Percentiles rank a stretch among this genome's conserved stretches.
Evolutionary conservation across 208 protist genomes (phyloP).

Genomic region (Entamoeba histolytica): DNA sequence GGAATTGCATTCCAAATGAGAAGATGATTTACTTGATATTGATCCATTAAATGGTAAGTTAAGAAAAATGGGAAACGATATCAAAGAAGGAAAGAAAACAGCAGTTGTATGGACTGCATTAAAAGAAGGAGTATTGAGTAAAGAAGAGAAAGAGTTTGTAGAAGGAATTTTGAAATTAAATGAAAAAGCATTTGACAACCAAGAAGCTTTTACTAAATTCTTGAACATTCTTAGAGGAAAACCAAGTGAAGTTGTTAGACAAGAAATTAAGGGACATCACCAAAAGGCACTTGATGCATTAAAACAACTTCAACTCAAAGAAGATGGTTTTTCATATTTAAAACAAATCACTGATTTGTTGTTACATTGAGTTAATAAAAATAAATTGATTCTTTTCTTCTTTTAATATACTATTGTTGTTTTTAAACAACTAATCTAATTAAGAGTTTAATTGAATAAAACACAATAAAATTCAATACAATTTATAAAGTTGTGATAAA

Average conservation of each 20-base stretch:
- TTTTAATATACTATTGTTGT: too few relatives aligned
- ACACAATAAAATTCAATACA: too few relatives aligned
- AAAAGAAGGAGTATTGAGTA: background rate
- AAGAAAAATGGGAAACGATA: background rate
- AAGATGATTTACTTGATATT: background rate
- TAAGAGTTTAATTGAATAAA: too few relatives aligned
- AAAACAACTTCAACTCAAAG: background rate
- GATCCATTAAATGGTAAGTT: background rate
- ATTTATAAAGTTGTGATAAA: too few relatives aligned
- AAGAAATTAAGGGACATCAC: background rate
- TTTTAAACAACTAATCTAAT: too few relatives aligned
- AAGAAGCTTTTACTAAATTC: background rate
- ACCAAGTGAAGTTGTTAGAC: background rate
- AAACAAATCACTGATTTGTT: background rate
- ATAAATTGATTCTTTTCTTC: too few relatives aligned
- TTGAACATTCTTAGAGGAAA: background rate
- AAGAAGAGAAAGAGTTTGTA: background rate
- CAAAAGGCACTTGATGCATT: background rate
- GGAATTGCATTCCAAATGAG: background rate
- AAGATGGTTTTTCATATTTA: background rate
- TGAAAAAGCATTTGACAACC: background rate
- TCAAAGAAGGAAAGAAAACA: background rate
- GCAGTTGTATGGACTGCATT: background rate
- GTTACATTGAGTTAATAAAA: background rate
- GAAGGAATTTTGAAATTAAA: background rate